These are phyloP conservation scores for Penicillium digitatum DNA, from an alignment of 2,329 filamentous ascomycete genomes.

Conservation along the genomic window DNA sequence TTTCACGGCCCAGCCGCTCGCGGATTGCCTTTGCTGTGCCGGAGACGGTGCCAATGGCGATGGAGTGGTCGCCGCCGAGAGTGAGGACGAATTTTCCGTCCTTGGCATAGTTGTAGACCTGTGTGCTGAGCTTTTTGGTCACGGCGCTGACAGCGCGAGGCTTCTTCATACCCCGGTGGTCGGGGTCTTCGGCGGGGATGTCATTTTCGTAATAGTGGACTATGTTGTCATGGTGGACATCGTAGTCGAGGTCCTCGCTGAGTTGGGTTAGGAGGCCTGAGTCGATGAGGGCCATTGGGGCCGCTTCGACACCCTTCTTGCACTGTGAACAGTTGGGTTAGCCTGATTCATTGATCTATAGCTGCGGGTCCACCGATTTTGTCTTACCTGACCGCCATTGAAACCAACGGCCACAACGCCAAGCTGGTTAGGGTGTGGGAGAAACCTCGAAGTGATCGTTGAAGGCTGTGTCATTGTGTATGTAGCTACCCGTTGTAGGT, in stretches of 20 bases:
- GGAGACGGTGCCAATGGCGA: conserved; percentile 89
- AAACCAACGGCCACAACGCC: conserved; percentile 94
- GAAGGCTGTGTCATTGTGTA: conserved; percentile 53
- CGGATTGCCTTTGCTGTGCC: conserved; percentile 81
- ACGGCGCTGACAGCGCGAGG: conserved; percentile 80
- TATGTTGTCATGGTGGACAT: conserved; percentile 73
- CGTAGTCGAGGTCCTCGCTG: conserved; percentile 80
- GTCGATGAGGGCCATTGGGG: conserved; percentile 82
- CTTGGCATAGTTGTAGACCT: conserved; percentile 82
- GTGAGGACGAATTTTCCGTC: conserved; percentile 85
- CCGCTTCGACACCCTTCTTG: conserved; percentile 88
- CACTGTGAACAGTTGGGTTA: conserved; percentile 50
- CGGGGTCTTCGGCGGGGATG: conserved; percentile 66
- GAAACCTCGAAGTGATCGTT: conserved; percentile 67
- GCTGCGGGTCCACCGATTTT: not conserved
- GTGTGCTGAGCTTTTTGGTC: conserved; percentile 70
- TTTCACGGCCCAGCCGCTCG: conserved; percentile 74
- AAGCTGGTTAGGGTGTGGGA: conserved; percentile 72
- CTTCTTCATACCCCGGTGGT: conserved; percentile 91
- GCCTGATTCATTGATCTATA: not conserved
- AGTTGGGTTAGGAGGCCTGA: conserved; percentile 82
- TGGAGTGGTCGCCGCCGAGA: conserved; percentile 91
- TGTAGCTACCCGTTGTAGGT: not conserved
- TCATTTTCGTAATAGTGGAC: conserved; percentile 80
- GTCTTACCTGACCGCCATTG: conserved; percentile 83